Evolutionary conservation across 192 early-diverging fungal genomes (phyloP).

Genomic region (Gonapodya prolifera): DNA sequence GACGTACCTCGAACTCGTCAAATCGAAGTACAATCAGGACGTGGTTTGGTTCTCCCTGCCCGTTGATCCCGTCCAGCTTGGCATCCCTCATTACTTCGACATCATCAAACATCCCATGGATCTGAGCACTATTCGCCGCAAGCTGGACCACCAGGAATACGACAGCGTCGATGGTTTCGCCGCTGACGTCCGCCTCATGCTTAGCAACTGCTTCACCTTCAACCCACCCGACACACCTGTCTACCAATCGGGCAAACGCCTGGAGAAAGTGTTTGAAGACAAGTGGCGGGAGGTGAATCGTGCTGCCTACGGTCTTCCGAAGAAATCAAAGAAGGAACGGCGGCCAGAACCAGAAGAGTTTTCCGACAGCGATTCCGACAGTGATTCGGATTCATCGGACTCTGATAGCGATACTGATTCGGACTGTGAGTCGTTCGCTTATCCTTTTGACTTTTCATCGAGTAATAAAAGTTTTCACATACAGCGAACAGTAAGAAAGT

Average conservation of each 20-base stretch:
- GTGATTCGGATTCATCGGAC: slow-evolving; percentile 13
- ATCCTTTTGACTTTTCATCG: neutral
- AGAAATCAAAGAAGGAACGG: slow-evolving; percentile 9
- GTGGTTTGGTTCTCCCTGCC: slow-evolving; percentile 58
- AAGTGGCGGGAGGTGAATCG: slow-evolving; percentile 46
- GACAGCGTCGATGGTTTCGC: slow-evolving; percentile 50
- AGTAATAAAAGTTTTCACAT: neutral
- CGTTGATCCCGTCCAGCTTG: slow-evolving; percentile 70
- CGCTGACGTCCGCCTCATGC: slow-evolving; percentile 64
- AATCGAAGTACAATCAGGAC: neutral
- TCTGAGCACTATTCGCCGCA: slow-evolving; percentile 58
- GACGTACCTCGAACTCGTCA: neutral
- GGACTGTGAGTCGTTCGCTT: neutral
- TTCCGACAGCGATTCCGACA: slow-evolving; percentile 7
- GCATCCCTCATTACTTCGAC: slow-evolving; percentile 74
- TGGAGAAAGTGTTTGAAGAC: slow-evolving; percentile 66
- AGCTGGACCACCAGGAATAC: slow-evolving; percentile 57
- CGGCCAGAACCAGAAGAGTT: neutral
- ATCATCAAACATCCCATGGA: slow-evolving; percentile 88
- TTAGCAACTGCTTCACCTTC: slow-evolving; percentile 63
- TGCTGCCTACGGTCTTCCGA: slow-evolving; percentile 8
- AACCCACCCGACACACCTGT: slow-evolving; percentile 27
- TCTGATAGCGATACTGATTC: slow-evolving; percentile 9
- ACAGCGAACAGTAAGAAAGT: slow-evolving; percentile 11
- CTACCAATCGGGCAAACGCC: slow-evolving; percentile 49